Evolutionary conservation across 305 asterid species (phyloP).

Genomic region (Rubia occidens): DNA sequence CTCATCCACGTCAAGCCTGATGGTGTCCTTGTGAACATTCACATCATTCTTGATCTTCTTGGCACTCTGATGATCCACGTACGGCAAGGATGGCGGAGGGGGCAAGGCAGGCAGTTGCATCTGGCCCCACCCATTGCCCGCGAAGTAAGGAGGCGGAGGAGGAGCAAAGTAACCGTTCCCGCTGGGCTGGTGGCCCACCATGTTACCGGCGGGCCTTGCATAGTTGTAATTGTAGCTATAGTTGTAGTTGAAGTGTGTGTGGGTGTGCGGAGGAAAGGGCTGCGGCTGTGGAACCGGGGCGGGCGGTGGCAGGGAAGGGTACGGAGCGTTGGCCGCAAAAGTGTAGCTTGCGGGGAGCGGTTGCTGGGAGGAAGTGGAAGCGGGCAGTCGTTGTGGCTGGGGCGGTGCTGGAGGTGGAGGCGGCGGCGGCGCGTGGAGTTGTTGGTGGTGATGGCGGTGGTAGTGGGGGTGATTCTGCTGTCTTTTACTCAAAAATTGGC

Average conservation of each 20-base stretch:
- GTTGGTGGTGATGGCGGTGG: slow-evolving; percentile 6
- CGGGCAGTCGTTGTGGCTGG: slow-evolving; percentile 10
- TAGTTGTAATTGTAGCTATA: slow-evolving; percentile 22
- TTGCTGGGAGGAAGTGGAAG: slow-evolving; percentile 19
- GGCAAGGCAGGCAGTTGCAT: slow-evolving; percentile 17
- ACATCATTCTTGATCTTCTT: slow-evolving; percentile 85
- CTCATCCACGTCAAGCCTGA: slow-evolving; percentile 53
- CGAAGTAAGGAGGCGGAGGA: slow-evolving; percentile 26
- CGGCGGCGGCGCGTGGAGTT: slow-evolving; percentile 16
- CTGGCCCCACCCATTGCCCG: slow-evolving; percentile 31
- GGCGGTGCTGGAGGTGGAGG: slow-evolving; percentile 11
- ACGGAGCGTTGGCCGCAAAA: slow-evolving; percentile 38
- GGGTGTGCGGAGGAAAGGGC: slow-evolving; percentile 20
- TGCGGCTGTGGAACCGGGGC: slow-evolving; percentile 21
- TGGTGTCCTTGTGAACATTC: slow-evolving; percentile 72
- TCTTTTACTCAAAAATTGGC: slow-evolving; percentile 47
- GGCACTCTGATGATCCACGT: slow-evolving; percentile 74
- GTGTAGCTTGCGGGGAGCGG: slow-evolving; percentile 28
- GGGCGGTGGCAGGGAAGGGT: slow-evolving; percentile 28
- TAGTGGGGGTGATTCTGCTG: slow-evolving; percentile 21
- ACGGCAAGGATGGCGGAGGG: slow-evolving; percentile 43
- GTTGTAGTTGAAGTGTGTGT: slow-evolving; percentile 20
- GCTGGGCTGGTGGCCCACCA: slow-evolving; percentile 19
- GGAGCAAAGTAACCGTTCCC: not conserved
- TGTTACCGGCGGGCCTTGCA: slow-evolving; percentile 28